These are phyloP conservation scores for Phlebopus sp. DNA, from an alignment of 1,284 basidiomycete species.

Conservation along the genomic window DNA sequence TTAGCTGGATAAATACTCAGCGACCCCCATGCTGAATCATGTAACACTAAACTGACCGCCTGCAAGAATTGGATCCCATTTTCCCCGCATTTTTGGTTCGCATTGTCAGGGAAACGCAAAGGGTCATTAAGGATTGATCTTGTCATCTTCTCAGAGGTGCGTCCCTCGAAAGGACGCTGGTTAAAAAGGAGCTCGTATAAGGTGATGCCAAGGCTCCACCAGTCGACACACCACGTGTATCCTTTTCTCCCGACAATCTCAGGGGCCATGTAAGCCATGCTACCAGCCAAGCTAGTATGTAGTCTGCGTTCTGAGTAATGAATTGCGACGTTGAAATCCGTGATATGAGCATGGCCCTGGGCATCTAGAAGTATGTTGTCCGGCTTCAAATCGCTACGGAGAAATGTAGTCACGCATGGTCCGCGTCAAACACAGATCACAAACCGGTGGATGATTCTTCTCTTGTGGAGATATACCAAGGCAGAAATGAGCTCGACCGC, in stretches of 20 bases:
- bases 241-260: constrained; percentile 79
- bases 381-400: constrained; percentile 85
- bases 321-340: constrained; percentile 98
- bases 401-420: constrained; percentile 32
- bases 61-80: constrained; percentile 43
- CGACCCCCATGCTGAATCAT: constrained; percentile 14
- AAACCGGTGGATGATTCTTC: constrained; percentile 92
- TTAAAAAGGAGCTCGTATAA: constrained; percentile 89
- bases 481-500: constrained; percentile 85
- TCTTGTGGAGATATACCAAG: constrained; percentile 85
- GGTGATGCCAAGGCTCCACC: constrained; percentile 93
- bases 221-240: constrained; percentile 90
- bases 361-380: constrained; percentile 96
- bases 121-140: constrained; percentile 74
- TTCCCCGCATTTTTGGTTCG: constrained; percentile 42
- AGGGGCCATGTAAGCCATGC: constrained; percentile 99
- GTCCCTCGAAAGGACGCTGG: constrained; percentile 86
- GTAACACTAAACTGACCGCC: constrained; percentile 43
- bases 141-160: constrained; percentile 81
- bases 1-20: constrained; percentile 51
- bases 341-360: constrained; percentile 91
- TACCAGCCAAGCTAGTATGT: constrained; percentile 91
- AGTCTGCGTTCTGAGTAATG: constrained; percentile 87
- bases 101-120: constrained; percentile 61
- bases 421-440: constrained; percentile 19